Evolutionary conservation across 441 rosid genomes (phyloP).

Genomic region (Adansonia madagascariensis): DNA sequence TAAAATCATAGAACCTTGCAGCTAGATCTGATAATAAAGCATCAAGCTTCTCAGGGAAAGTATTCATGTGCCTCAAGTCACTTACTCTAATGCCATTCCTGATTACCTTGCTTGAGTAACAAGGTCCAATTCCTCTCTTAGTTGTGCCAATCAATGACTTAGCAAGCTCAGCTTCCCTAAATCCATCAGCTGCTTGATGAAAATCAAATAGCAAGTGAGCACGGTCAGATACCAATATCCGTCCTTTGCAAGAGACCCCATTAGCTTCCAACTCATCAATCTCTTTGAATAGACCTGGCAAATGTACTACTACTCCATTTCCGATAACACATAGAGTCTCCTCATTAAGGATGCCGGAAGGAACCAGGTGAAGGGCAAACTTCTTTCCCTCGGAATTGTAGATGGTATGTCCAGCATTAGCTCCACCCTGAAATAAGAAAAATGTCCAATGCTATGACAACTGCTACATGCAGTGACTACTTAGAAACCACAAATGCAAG

Average conservation of each 20-base stretch:
- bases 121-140: constrained; percentile 90
- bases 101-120: constrained; percentile 80
- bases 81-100: constrained; percentile 89
- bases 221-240: constrained; percentile 92
- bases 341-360: constrained; percentile 88
- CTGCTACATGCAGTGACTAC: neutral
- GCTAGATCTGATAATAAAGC: constrained; percentile 76
- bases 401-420: constrained; percentile 99
- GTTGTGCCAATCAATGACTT: constrained; percentile 93
- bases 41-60: constrained; percentile 88
- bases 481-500: neutral
- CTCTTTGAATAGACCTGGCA: constrained; percentile 83
- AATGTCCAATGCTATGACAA: neutral
- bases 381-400: constrained; percentile 90
- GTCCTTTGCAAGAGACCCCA: constrained; percentile 82
- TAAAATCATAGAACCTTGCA: constrained; percentile 70
- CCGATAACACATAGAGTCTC: constrained; percentile 90
- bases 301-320: constrained; percentile 90
- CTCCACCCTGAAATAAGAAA: constrained; percentile 75
- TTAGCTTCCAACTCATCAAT: constrained; percentile 82
- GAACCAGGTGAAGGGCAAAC: constrained; percentile 94
- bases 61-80: constrained; percentile 92
- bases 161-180: constrained; percentile 86
- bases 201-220: constrained; percentile 91
- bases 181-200: constrained; percentile 86